phyloP scores from a whole-genome alignment of 2,329 filamentous ascomycete species.

The Ophiostoma tasmaniense region DNA sequence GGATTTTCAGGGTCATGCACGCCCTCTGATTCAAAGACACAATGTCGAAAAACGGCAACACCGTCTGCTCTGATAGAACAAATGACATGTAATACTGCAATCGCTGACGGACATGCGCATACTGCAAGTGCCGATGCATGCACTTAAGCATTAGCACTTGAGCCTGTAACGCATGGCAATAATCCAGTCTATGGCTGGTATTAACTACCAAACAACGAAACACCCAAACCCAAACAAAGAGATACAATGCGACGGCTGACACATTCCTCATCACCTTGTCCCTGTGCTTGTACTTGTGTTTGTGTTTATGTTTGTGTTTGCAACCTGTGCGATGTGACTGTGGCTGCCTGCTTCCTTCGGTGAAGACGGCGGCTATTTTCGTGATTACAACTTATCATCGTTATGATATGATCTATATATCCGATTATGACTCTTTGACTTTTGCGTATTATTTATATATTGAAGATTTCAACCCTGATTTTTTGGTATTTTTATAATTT shows the following conservation, averaged over 20 bases:
- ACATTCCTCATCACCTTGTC: neutral
- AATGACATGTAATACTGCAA: neutral
- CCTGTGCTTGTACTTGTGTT: neutral
- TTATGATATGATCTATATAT: neutral
- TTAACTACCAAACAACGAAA: too few species aligned
- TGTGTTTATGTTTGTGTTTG: neutral
- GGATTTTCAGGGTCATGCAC: slow-evolving; percentile 2
- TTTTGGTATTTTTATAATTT: neutral
- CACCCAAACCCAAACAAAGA: neutral
- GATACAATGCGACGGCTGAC: neutral
- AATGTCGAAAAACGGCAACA: neutral
- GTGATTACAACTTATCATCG: too few species aligned
- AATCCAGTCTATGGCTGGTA: neutral
- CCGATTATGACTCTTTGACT: neutral
- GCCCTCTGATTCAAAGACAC: neutral
- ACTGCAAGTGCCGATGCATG: neutral
- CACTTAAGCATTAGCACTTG: neutral
- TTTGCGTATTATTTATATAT: neutral
- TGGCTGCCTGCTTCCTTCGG: neutral
- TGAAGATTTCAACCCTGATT: neutral
- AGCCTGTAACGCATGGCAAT: neutral
- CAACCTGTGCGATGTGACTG: neutral
- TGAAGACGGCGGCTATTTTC: neutral
- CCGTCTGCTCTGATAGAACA: neutral
- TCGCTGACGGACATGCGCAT: neutral